Evolutionary conservation across 75 land plant genomes (phyloP).

Genomic region (Sequoiadendron giganteum): DNA sequence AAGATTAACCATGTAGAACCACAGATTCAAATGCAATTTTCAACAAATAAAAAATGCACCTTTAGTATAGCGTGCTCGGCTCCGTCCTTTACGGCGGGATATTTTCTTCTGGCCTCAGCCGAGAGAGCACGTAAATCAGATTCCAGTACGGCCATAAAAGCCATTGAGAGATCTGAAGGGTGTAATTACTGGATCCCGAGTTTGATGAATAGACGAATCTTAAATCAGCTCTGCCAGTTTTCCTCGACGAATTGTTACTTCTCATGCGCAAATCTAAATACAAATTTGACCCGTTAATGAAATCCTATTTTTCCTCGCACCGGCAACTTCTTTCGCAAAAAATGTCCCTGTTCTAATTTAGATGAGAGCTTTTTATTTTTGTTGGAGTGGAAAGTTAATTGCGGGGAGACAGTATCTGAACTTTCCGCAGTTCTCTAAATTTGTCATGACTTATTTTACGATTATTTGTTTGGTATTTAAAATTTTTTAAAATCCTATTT

Average conservation of each 20-base stretch:
- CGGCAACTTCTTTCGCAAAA: background rate
- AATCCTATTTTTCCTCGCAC: background rate
- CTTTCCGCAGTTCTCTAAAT: no score
- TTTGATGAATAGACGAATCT: background rate
- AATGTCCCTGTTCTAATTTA: no score
- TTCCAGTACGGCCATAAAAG: constrained; percentile 87
- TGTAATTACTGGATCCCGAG: background rate
- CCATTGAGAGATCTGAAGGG: constrained; percentile 44
- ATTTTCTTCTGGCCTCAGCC: constrained; percentile 80
- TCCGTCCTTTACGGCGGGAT: constrained; percentile 91
- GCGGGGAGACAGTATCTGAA: no score
- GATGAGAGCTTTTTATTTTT: no score
- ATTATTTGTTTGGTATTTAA: no score
- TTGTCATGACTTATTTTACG: no score
- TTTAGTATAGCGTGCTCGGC: constrained; percentile 97
- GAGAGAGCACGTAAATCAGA: constrained; percentile 95
- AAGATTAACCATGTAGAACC: background rate
- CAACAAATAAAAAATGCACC: constrained; percentile 32
- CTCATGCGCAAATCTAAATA: background rate
- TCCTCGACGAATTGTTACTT: background rate
- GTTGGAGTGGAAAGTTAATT: no score
- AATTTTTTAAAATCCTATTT: no score
- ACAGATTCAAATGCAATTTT: background rate
- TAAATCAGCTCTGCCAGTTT: background rate
- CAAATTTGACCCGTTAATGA: background rate